A percentile compares a stretch with the other conserved stretches of the same genome.
These are phyloP conservation scores for Asterionellopsis glacialis DNA, from an alignment of 108 stramenopile genomes.

Conservation along the genomic window DNA sequence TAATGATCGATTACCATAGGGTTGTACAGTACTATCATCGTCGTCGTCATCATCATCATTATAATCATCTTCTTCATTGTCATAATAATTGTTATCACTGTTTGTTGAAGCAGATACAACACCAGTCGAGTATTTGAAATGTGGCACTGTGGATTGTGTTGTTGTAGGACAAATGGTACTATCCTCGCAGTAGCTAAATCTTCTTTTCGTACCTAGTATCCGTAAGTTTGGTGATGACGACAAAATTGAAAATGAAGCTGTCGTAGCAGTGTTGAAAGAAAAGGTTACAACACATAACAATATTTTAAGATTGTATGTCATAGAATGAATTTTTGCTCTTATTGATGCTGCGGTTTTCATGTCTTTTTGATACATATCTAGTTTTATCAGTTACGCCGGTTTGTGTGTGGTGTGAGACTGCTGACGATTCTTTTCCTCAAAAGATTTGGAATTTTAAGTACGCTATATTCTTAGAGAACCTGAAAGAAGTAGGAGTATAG, in stretches of 20 bases:
- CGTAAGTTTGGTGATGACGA: neutral
- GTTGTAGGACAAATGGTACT: conserved; percentile 4
- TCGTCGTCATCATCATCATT: conserved; percentile 36
- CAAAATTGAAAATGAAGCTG: conserved; percentile 3
- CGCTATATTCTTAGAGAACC: too few relatives aligned
- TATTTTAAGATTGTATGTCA: too few relatives aligned
- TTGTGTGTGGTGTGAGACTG: too few relatives aligned
- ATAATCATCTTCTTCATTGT: conserved; percentile 9
- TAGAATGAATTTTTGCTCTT: too few relatives aligned
- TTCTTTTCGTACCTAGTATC: neutral
- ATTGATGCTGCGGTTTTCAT: too few relatives aligned
- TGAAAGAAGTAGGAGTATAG: too few relatives aligned
- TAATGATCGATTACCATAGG: conserved; percentile 61
- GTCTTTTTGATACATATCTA: too few relatives aligned
- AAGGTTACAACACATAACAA: too few relatives aligned
- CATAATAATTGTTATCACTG: neutral
- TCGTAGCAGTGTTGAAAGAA: too few relatives aligned
- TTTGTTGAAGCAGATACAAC: conserved; percentile 2
- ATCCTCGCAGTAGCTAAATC: conserved; percentile 6
- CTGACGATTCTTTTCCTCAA: too few relatives aligned
- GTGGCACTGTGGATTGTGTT: neutral
- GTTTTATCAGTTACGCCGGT: too few relatives aligned
- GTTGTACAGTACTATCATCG: conserved; percentile 21
- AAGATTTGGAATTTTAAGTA: too few relatives aligned
- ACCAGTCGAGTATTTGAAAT: neutral